These are phyloP conservation scores for Helianthus tuberosus DNA, from an alignment of 129 eudicot genomes.

Conservation along the genomic window DNA sequence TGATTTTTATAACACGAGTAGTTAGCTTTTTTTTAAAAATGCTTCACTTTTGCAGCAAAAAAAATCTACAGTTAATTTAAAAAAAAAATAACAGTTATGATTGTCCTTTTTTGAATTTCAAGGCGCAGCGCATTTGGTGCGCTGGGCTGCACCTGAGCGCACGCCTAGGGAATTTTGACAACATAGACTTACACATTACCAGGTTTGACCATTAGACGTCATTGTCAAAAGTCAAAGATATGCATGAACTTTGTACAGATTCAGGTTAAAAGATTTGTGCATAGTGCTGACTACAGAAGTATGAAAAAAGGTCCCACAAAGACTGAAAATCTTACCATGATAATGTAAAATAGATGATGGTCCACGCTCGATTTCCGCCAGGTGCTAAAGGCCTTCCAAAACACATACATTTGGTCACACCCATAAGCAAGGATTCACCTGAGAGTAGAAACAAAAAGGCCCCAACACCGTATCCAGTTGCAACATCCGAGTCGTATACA, in stretches of 20 bases:
- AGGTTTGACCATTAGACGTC: background rate
- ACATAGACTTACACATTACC: background rate
- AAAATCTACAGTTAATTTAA: background rate
- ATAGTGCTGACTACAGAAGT: background rate
- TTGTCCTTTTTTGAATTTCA: background rate
- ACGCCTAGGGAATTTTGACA: too few species aligned
- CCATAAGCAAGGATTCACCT: constrained; percentile 89
- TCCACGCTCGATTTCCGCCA: constrained; percentile 88
- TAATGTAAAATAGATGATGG: constrained; percentile 77
- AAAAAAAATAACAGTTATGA: background rate
- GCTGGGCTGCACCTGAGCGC: too few species aligned
- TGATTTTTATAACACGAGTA: background rate
- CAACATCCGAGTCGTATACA: constrained; percentile 82
- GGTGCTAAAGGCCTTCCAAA: constrained; percentile 89
- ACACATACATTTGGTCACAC: constrained; percentile 92
- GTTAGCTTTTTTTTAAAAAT: background rate
- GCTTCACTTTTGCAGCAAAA: background rate
- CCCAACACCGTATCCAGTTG: constrained; percentile 91
- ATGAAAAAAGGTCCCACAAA: background rate
- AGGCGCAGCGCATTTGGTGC: too few species aligned
- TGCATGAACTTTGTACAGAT: background rate
- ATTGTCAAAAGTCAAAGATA: background rate
- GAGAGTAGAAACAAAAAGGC: constrained; percentile 85
- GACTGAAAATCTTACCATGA: constrained; percentile 56
- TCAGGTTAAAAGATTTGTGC: background rate